A percentile compares a stretch with the other conserved stretches of the same genome.
phyloP scores from a whole-genome alignment of 345 rosid species.

The Hypericum perforatum region DNA sequence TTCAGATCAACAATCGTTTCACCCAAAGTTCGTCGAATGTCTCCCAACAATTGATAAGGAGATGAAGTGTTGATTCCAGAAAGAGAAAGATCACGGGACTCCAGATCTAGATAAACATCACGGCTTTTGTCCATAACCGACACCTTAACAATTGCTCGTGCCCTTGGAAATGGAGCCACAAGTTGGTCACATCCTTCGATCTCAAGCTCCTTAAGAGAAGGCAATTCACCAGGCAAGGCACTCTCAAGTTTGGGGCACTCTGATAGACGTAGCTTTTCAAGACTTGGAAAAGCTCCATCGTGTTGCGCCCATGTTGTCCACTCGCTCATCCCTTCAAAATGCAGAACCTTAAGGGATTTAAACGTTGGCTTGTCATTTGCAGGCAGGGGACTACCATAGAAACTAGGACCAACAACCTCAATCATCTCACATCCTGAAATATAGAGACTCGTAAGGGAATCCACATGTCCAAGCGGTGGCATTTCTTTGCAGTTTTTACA shows the following conservation, averaged over 20 bases:
- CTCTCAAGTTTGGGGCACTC: background rate
- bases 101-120: too few species aligned
- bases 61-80: too few species aligned
- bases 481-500: background rate
- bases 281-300: background rate
- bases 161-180: background rate
- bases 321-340: background rate
- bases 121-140: too few species aligned
- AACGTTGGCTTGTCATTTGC: background rate
- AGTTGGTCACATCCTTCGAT: slow-evolving; percentile 1
- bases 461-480: slow-evolving; percentile 1
- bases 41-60: too few species aligned
- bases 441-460: background rate
- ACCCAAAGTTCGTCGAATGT: too few species aligned
- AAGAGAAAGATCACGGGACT: too few species aligned
- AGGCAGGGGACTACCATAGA: background rate
- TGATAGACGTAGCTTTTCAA: background rate
- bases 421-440: background rate
- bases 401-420: background rate
- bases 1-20: too few species aligned
- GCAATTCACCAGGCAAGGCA: background rate
- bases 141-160: too few species aligned
- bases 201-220: background rate
- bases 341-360: background rate
- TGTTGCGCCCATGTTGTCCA: background rate